phyloP scores from a whole-genome alignment of 1,284 basidiomycete species.

The Puccinia horiana region DNA sequence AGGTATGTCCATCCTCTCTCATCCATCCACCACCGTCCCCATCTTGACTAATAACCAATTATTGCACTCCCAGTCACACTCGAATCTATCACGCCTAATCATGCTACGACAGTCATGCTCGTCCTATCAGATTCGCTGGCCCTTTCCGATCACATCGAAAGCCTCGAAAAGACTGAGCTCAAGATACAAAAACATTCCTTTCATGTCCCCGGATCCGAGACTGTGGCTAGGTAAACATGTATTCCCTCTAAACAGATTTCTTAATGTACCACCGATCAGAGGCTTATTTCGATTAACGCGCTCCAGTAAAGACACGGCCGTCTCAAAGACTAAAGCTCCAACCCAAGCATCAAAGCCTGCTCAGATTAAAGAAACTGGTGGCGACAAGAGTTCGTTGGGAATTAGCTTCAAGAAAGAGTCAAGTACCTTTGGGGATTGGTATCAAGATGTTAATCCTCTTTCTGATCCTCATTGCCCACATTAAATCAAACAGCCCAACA shows the following conservation, averaged over 20 bases:
- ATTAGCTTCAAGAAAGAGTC: constrained; percentile 36
- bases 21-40: not conserved
- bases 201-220: not conserved
- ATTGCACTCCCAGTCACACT: not conserved
- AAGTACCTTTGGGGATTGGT: constrained; percentile 44
- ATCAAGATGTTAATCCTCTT: constrained; percentile 31
- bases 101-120: constrained; percentile 17
- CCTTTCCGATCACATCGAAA: constrained; percentile 1
- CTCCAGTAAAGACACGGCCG: not conserved
- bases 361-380: not conserved
- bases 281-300: not conserved
- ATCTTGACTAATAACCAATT: not conserved
- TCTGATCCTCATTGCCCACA: not conserved
- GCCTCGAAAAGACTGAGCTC: constrained; percentile 22
- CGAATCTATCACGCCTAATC: constrained; percentile 24
- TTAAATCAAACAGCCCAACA: constrained; percentile 18
- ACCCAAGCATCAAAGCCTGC: not conserved
- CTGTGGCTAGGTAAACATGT: not conserved
- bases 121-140: constrained; percentile 19
- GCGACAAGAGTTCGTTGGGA: constrained; percentile 32
- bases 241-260: not conserved
- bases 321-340: not conserved
- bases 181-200: constrained; percentile 9
- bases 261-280: not conserved
- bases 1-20: constrained; percentile 39